Evolutionary conservation across 2,329 filamentous ascomycete species (phyloP).

Genomic region (Aspergillus melleus): DNA sequence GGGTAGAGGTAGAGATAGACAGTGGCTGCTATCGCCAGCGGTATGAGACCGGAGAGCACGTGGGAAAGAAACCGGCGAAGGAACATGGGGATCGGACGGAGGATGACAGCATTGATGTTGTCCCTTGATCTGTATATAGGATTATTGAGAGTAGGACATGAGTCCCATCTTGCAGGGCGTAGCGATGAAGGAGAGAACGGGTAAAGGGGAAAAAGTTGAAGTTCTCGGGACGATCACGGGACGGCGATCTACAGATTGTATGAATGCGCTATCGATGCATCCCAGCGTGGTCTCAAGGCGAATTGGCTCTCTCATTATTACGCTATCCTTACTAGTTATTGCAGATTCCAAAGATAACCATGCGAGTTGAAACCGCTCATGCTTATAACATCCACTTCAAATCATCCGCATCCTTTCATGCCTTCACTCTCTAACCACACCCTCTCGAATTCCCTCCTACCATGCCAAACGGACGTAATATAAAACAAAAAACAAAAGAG

Average conservation of each 20-base stretch:
- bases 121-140: not conserved
- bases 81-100: slow-evolving; percentile 46
- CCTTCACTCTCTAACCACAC: not conserved
- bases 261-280: no score
- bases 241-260: not conserved
- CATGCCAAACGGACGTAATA: slow-evolving; percentile 15
- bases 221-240: not conserved
- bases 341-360: not conserved
- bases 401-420: not conserved
- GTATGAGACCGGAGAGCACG: slow-evolving; percentile 55
- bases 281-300: not conserved
- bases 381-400: not conserved
- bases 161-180: not conserved
- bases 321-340: not conserved
- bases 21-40: slow-evolving; percentile 69
- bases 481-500: slow-evolving; percentile 22
- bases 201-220: slow-evolving; percentile 7
- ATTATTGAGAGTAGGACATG: not conserved
- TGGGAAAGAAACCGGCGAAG: slow-evolving; percentile 49
- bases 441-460: not conserved
- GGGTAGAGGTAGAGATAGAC: slow-evolving; percentile 88
- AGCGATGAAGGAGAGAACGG: not conserved
- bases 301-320: not conserved
- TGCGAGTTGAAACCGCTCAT: not conserved
- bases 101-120: slow-evolving; percentile 1